Conservation (phyloP, 2,329 filamentous ascomycete genomes). For the Tolypocladium ovalisporum region DNA sequence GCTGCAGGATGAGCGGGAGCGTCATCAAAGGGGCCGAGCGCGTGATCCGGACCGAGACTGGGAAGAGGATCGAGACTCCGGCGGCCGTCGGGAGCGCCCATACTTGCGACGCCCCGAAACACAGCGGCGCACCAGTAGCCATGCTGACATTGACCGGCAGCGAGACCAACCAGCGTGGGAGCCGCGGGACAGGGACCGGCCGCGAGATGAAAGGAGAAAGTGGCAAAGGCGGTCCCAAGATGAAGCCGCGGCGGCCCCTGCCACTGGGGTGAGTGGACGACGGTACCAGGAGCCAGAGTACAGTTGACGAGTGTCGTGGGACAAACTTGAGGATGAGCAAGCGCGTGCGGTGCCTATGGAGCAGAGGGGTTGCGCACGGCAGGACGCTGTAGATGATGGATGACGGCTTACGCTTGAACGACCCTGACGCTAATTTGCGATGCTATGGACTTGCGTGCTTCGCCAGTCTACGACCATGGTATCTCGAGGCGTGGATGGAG, state of each 20-base stretch:
- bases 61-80: slow-evolving; percentile 20
- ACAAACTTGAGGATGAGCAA: not conserved
- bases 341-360: not conserved
- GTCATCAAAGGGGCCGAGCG: slow-evolving; percentile 20
- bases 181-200: slow-evolving; percentile 17
- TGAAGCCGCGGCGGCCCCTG: slow-evolving; percentile 18
- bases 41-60: slow-evolving; percentile 19
- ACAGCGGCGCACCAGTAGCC: slow-evolving; percentile 36
- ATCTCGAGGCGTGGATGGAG: not conserved
- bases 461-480: not conserved
- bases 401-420: not conserved
- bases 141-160: slow-evolving; percentile 35
- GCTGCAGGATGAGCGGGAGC: slow-evolving; percentile 16
- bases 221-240: slow-evolving; percentile 23
- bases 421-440: not conserved
- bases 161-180: slow-evolving; percentile 24
- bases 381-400: not conserved
- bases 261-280: slow-evolving; percentile 22
- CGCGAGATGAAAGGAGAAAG: slow-evolving; percentile 22
- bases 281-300: slow-evolving; percentile 27
- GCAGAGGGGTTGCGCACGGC: not conserved
- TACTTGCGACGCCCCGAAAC: slow-evolving; percentile 29
- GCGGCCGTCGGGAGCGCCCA: slow-evolving; percentile 18
- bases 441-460: not conserved
- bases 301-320: slow-evolving; percentile 5